Evolutionary conservation across 2,329 filamentous ascomycete genomes (phyloP), one percentile per base, ranked within the genome.

Genomic region (Curvularia verruculosa): DNA sequence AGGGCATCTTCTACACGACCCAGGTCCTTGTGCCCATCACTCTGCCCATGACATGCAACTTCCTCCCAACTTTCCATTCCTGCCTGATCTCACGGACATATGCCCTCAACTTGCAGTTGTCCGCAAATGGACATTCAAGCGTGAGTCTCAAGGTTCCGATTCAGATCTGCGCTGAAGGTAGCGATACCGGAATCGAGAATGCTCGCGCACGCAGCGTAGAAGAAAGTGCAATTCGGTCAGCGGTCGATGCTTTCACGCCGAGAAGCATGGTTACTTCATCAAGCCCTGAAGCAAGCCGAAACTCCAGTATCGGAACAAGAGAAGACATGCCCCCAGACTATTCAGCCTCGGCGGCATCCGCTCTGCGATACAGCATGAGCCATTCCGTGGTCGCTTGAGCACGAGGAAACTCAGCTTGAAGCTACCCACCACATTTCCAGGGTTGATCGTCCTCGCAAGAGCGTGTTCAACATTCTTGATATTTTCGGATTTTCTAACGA

Each of bases 1-100:
- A 79, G 23, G 72, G 74, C 5, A 68, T 69, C 15, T 87, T 84
- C 75, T 90, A 88, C 75, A 87, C 85, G 2, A 81, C 87, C 6
- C 79, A 79, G n/a, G 77, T 91, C 34, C 70, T 88, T 1, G 83
- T 90, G 1, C 88, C 88, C 0, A 78, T 90, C 66, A 82, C 82
- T 0, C 80, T 89, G 0, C 87, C 88, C 0, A 67, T 70, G n/a
- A 78, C 78, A 60, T 89, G 87, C 64, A 77, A 82, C 24, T 89
- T 89, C 70, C 77, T 89, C 19, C 89, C 88, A 1, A 88, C 87
- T 2, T 91, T 91, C 76, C 86, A 90, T 77, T 82, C 84, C 37
- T 91, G 88, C 71, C 81, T 90, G 51, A 77, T 86, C 43, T 86
- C 85, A n/a, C 82, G 89, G 50, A 77, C 81, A 18, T 91, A 91